phyloP scores from a whole-genome alignment of 257 asterid genomes.

The Petunia axillaris region DNA sequence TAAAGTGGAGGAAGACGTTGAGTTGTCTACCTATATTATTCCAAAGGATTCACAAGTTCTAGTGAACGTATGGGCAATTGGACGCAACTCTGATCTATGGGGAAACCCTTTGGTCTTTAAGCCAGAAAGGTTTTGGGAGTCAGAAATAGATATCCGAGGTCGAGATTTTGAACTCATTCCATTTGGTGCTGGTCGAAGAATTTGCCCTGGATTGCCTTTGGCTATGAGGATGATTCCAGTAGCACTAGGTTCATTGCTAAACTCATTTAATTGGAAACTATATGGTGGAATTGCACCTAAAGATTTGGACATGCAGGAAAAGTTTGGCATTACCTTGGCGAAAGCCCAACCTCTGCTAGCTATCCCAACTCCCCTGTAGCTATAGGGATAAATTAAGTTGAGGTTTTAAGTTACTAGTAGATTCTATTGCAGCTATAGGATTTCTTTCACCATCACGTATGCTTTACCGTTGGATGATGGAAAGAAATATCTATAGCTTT shows the following conservation, averaged over 20 bases:
- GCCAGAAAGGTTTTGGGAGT: conserved; percentile 41
- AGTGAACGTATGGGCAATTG: conserved; percentile 43
- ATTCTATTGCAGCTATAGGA: too few species aligned
- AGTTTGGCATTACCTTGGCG: conserved; percentile 40
- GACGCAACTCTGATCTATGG: conserved; percentile 36
- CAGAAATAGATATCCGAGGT: conserved; percentile 38
- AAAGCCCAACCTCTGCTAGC: conserved; percentile 34
- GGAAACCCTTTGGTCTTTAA: conserved; percentile 30
- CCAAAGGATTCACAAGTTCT: conserved; percentile 35
- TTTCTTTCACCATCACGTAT: too few species aligned
- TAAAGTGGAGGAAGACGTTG: conserved; percentile 32
- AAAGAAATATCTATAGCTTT: too few species aligned
- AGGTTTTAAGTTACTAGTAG: too few species aligned
- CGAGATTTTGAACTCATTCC: conserved; percentile 42
- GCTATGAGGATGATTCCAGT: conserved; percentile 36
- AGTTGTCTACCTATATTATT: conserved; percentile 29
- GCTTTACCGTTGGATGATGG: too few species aligned
- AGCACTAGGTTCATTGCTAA: conserved; percentile 35
- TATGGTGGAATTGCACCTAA: conserved; percentile 33
- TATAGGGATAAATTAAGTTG: background rate
- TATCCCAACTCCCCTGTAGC: conserved; percentile 25
- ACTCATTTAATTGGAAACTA: conserved; percentile 42
- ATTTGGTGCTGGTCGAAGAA: conserved; percentile 46
- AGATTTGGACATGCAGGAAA: conserved; percentile 42
- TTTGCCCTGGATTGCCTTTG: conserved; percentile 41